Evolutionary conservation across 2,329 filamentous ascomycete species (phyloP).

Genomic region (Beauveria scarabaeidicola): DNA sequence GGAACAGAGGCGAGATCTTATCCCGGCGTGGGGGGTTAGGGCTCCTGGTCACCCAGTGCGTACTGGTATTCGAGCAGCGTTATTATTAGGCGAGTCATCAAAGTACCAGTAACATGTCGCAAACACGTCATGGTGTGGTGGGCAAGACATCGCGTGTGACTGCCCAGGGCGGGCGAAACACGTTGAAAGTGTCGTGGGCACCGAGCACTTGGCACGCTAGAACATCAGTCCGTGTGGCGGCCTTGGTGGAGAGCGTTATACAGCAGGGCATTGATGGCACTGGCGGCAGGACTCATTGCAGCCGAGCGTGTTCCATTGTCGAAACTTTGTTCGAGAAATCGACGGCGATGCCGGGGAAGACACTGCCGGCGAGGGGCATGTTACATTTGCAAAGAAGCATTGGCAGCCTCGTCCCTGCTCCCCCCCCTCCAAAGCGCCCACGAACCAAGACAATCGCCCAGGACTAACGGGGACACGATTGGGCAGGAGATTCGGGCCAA

Average conservation of each 20-base stretch:
- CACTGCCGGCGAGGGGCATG: neutral
- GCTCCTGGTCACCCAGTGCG: neutral
- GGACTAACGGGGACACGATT: neutral
- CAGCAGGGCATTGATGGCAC: neutral
- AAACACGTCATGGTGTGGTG: neutral
- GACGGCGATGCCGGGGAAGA: neutral
- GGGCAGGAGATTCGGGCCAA: neutral
- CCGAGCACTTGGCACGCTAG: neutral
- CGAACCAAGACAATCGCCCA: neutral
- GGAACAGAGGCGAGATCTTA: neutral
- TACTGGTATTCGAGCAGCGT: neutral
- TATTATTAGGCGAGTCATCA: neutral
- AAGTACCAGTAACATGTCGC: neutral
- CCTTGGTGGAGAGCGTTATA: neutral
- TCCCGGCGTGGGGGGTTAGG: neutral
- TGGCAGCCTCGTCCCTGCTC: too few species aligned
- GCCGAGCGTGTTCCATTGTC: neutral
- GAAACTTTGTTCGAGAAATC: neutral
- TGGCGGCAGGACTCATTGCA: neutral
- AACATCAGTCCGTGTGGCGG: neutral
- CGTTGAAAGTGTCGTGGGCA: neutral
- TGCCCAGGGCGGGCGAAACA: neutral
- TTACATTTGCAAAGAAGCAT: too few species aligned
- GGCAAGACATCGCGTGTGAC: slow-evolving; percentile 6
- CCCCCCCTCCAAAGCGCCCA: neutral